Evolutionary conservation across 768 basidiomycete species (phyloP).

Genomic region (Psilocybe azurescens): DNA sequence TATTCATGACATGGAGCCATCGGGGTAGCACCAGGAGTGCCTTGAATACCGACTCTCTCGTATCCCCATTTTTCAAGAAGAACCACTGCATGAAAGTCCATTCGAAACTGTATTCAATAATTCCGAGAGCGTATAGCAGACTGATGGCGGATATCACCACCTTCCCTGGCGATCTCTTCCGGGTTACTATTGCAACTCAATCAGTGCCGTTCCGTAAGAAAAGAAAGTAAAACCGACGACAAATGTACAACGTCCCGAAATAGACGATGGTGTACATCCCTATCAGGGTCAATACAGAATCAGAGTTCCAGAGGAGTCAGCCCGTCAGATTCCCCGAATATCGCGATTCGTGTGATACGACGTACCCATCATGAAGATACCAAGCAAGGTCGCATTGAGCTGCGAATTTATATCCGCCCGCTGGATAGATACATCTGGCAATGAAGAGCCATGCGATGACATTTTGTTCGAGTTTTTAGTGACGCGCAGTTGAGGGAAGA

Average conservation of each 20-base stretch:
- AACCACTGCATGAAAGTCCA: neutral
- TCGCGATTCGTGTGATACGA: neutral
- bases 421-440: neutral
- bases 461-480: no score
- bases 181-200: neutral
- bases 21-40: neutral
- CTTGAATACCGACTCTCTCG: neutral
- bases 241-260: neutral
- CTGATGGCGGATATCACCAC: neutral
- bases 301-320: neutral
- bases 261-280: slow-evolving; percentile 2
- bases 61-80: neutral
- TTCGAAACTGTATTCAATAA: neutral
- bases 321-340: no score
- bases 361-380: slow-evolving; percentile 2
- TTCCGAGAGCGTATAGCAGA: neutral
- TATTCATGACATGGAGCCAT: neutral
- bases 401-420: neutral
- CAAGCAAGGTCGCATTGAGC: neutral
- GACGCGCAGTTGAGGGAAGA: no score
- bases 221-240: neutral
- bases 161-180: neutral
- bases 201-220: neutral
- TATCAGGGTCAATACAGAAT: neutral
- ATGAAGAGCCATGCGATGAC: neutral